Evolutionary conservation across 2,329 filamentous ascomycete genomes (phyloP).

Genomic region (Camillea tinctor): DNA sequence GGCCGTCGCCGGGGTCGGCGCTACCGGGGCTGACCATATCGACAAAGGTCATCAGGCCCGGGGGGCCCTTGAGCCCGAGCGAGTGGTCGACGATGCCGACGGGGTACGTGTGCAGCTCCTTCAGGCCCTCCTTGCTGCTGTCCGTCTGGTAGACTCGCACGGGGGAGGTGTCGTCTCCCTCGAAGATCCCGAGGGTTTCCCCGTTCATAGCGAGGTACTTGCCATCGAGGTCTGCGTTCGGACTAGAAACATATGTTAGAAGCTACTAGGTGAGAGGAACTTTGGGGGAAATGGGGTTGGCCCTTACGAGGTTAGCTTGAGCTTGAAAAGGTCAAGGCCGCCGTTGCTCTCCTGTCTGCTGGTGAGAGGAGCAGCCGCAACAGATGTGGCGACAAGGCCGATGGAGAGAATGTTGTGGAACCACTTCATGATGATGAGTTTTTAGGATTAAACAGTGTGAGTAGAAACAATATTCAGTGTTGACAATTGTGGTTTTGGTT

Average conservation of each 20-base stretch:
- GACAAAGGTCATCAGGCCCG: conserved; percentile 33
- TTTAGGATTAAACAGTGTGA: background rate
- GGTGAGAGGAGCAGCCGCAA: conserved; percentile 22
- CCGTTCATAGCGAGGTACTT: conserved; percentile 32
- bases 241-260: conserved; percentile 6
- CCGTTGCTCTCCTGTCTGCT: conserved; percentile 12
- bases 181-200: conserved; percentile 34
- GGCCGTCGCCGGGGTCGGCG: conserved; percentile 24
- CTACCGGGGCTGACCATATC: conserved; percentile 34
- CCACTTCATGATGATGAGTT: conserved; percentile 27
- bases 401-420: conserved; percentile 22
- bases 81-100: conserved; percentile 36
- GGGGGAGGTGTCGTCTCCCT: conserved; percentile 14
- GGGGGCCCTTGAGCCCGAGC: conserved; percentile 37
- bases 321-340: conserved; percentile 25
- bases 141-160: conserved; percentile 32
- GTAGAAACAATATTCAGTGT: background rate
- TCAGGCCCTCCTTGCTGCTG: conserved; percentile 26
- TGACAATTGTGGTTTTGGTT: background rate
- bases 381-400: conserved; percentile 21
- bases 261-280: background rate
- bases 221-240: conserved; percentile 30
- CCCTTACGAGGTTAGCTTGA: conserved; percentile 27
- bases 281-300: too few relatives aligned
- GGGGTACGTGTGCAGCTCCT: conserved; percentile 39